Evolutionary conservation across 2,329 filamentous ascomycete genomes (phyloP), one percentile per base, ranked within the genome.

Genomic region (Epichloe sibirici): DNA sequence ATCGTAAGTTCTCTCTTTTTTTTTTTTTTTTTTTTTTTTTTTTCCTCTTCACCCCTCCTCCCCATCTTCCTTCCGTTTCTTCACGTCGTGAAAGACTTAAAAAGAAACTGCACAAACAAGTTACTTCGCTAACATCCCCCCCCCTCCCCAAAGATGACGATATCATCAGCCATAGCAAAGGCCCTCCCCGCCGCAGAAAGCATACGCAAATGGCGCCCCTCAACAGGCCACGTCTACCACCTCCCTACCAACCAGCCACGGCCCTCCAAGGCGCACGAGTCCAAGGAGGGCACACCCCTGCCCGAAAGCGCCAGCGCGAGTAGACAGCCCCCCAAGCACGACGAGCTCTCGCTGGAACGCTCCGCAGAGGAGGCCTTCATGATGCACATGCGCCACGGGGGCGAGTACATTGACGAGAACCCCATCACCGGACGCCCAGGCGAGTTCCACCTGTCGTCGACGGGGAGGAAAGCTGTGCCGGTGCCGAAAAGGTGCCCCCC

Each of bases 321-420:
- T 52, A 65, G 62, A 49, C 55, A 60, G 3, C 53, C 63, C 4
- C 66, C 65, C 48, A 74, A 68, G 51, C 65, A 66, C 54, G 68
- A 71, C 39, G 66, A 71, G 52, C 59, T 65, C 1, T 68, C 66
- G 1, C 63, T 76, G 3, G 70, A 77, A 54, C 70, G 73, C 13
- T 64, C 78, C 3, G 72, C 80, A 2, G 78, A 83, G 57, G 78
- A 83, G 58, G 77, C 81, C 0, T 75, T 81, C 56, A 66, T 71
- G 58, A 71, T 79, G 42, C 78, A 82, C 57, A 70, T 79, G 65
- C 74, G 73, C 56, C 79, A 77, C 58, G 81, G 80, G 39, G 76
- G 79, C 48, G 81, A 85, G 57, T 85, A 81, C 62, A 78, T 85
- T 66, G 79, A 85, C 65, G 79, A 84, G 64, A 85, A 83, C 57